Evolutionary conservation across 805 yeast species (phyloP).

Genomic region (Teunomyces atbi): DNA sequence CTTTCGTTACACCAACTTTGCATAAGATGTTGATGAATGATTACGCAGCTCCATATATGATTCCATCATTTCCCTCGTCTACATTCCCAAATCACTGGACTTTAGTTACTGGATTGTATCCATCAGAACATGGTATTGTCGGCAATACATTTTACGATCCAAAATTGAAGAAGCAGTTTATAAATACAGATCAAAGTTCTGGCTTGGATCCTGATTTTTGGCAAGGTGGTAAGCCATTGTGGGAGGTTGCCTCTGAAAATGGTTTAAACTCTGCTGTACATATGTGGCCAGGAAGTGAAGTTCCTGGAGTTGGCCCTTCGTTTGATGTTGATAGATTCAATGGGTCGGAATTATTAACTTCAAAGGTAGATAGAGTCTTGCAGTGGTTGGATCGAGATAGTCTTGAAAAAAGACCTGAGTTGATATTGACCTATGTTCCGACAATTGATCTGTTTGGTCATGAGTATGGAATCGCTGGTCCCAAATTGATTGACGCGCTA

Average conservation of each 20-base stretch:
- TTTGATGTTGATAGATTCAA: conserved; percentile 62
- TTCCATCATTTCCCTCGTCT: conserved; percentile 83
- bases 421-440: conserved; percentile 76
- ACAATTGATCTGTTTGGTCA: conserved; percentile 81
- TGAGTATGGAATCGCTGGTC: conserved; percentile 64
- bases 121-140: conserved; percentile 82
- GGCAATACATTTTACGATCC: conserved; percentile 81
- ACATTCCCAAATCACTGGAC: conserved; percentile 95
- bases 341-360: conserved; percentile 55
- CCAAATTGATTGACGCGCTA: conserved; percentile 53
- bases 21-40: conserved; percentile 53
- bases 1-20: conserved; percentile 66
- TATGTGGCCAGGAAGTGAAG: conserved; percentile 97
- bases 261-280: conserved; percentile 73
- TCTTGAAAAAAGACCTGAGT: conserved; percentile 62
- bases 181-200: conserved; percentile 54
- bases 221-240: conserved; percentile 84
- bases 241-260: conserved; percentile 71
- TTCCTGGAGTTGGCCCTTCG: conserved; percentile 51
- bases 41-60: conserved; percentile 77
- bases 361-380: conserved; percentile 57
- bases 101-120: conserved; percentile 79
- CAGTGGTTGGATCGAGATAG: conserved; percentile 63
- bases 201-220: conserved; percentile 65
- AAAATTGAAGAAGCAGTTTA: conserved; percentile 49